Percentiles rank a stretch among this genome's conserved stretches.
Evolutionary conservation across 352 stramenopile species (phyloP).

Genomic region (Aphanomyces euteiches): DNA sequence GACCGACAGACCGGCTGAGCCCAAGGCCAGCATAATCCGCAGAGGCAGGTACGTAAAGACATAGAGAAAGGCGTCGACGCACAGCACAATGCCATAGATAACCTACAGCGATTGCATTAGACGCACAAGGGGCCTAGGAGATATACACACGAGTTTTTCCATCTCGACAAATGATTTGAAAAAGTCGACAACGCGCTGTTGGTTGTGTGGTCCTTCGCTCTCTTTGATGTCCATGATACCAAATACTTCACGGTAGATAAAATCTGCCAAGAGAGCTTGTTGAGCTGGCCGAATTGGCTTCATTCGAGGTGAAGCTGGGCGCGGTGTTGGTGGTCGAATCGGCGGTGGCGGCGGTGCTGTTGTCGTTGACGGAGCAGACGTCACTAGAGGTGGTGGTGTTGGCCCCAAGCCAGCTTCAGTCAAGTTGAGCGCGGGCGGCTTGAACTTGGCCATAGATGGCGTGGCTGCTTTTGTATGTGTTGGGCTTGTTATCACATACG

Average conservation of each 20-base stretch:
- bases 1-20: slow-evolving; percentile 67
- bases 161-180: slow-evolving; percentile 67
- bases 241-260: slow-evolving; percentile 85
- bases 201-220: slow-evolving; percentile 58
- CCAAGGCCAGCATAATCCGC: slow-evolving; percentile 76
- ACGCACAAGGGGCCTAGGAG: not conserved
- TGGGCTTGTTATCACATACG: not conserved
- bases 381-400: too few species aligned
- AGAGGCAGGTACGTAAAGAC: slow-evolving; percentile 95
- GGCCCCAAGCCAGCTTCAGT: not conserved
- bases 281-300: slow-evolving; percentile 14
- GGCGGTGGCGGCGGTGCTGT: slow-evolving; percentile 1
- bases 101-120: slow-evolving; percentile 39
- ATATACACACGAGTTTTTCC: slow-evolving; percentile 39
- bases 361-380: not conserved
- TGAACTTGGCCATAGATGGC: slow-evolving; percentile 14
- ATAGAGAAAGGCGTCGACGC: slow-evolving; percentile 97
- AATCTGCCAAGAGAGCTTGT: slow-evolving; percentile 39
- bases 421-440: slow-evolving; percentile 8
- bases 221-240: slow-evolving; percentile 75
- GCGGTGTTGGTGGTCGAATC: slow-evolving; percentile 1
- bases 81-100: slow-evolving; percentile 92
- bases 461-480: not conserved
- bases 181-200: slow-evolving; percentile 81
- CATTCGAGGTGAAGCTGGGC: slow-evolving; percentile 10